phyloP scores from a whole-genome alignment of 805 yeast genomes.

The Cyberlindnera suaveolens region DNA sequence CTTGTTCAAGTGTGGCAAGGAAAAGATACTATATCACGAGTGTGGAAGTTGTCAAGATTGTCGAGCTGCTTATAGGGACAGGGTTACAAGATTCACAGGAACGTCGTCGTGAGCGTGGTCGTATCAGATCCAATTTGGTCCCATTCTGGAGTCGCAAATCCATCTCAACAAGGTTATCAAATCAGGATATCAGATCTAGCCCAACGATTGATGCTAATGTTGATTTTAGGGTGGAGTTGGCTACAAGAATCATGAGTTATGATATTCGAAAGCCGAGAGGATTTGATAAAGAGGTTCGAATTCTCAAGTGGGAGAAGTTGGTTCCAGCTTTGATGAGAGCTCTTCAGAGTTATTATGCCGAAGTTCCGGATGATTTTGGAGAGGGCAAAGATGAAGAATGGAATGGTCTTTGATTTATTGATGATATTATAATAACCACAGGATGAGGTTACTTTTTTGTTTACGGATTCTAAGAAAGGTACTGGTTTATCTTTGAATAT shows the following conservation, averaged over 20 bases:
- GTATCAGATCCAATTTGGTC: conserved; percentile 58
- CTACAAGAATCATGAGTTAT: conserved; percentile 60
- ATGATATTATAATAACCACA: too few relatives aligned
- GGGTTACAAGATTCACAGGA: conserved; percentile 40
- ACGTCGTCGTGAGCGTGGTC: conserved; percentile 57
- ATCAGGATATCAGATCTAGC: conserved; percentile 8
- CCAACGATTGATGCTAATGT: conserved; percentile 14
- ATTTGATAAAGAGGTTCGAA: conserved; percentile 61
- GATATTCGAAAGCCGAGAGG: conserved; percentile 60
- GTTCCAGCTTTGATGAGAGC: conserved; percentile 58
- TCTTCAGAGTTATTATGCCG: conserved; percentile 57
- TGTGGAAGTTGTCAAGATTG: conserved; percentile 61
- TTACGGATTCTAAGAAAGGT: too few relatives aligned
- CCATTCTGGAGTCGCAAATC: conserved; percentile 64
- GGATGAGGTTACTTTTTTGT: too few relatives aligned
- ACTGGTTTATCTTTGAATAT: too few relatives aligned
- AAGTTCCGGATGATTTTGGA: conserved; percentile 34
- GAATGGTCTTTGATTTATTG: too few relatives aligned
- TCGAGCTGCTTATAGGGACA: conserved; percentile 53
- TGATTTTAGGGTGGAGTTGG: conserved; percentile 46
- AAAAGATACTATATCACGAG: conserved; percentile 46
- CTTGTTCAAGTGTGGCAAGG: conserved; percentile 7
- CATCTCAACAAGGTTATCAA: conserved; percentile 34
- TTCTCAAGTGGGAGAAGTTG: conserved; percentile 53
- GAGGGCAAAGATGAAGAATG: neutral